Conservation (phyloP, 1,139 yeast genomes). For the Kodamaea suecica region DNA sequence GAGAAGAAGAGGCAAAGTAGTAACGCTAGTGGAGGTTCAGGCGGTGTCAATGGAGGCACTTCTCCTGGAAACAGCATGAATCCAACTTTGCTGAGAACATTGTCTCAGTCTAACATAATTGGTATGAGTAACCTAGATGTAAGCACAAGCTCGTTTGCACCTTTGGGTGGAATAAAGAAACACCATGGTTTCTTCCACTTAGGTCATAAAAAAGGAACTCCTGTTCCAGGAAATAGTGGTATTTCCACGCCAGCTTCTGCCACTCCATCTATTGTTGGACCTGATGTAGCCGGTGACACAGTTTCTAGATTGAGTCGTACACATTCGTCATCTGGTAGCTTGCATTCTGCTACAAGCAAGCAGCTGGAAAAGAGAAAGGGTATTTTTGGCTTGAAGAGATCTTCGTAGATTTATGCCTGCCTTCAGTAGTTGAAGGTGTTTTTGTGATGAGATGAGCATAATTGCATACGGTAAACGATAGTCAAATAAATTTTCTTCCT, state of each 20-base stretch:
- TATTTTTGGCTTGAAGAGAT: slow-evolving; percentile 16
- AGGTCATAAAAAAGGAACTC: slow-evolving; percentile 16
- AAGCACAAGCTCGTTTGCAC: slow-evolving; percentile 1
- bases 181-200: slow-evolving; percentile 20
- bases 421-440: too few relatives aligned
- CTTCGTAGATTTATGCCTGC: too few relatives aligned
- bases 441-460: too few relatives aligned
- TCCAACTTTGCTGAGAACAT: slow-evolving; percentile 3
- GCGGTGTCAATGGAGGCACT: slow-evolving; percentile 4
- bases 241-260: not conserved
- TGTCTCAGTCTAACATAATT: slow-evolving; percentile 7
- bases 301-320: slow-evolving; percentile 14
- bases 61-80: not conserved
- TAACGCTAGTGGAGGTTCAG: slow-evolving; percentile 3
- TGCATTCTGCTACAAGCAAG: slow-evolving; percentile 19
- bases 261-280: slow-evolving; percentile 5
- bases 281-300: slow-evolving; percentile 6
- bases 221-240: slow-evolving; percentile 3
- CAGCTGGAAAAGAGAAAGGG: slow-evolving; percentile 16
- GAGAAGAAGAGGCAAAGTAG: slow-evolving; percentile 11
- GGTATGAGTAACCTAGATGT: not conserved
- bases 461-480: too few relatives aligned
- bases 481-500: too few relatives aligned
- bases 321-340: slow-evolving; percentile 19
- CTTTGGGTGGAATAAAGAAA: slow-evolving; percentile 3